Evolutionary conservation across 176 grass and related monocot species (phyloP).

Genomic region (Alopecurus myosuroides): DNA sequence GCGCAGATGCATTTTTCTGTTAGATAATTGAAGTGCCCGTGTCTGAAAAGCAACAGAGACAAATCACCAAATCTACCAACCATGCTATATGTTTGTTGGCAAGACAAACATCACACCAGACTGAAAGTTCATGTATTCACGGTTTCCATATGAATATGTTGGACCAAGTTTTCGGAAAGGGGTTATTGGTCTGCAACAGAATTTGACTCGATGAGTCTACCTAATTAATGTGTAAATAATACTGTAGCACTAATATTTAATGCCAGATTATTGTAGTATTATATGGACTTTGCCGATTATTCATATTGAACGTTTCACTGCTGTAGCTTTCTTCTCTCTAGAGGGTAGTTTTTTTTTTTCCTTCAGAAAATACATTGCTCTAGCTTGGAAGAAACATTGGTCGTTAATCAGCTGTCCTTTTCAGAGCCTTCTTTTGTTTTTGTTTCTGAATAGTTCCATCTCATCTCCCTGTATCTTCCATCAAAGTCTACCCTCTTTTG

Average conservation of each 20-base stretch:
- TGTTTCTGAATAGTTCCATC: neutral
- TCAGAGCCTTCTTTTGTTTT: neutral
- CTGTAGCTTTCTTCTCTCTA: neutral
- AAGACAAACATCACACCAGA: slow-evolving; percentile 1
- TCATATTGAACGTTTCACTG: neutral
- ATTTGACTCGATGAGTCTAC: neutral
- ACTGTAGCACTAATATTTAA: too few species aligned
- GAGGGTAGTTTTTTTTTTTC: neutral
- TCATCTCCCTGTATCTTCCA: neutral
- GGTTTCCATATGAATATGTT: neutral
- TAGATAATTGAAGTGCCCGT: neutral
- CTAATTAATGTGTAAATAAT: neutral
- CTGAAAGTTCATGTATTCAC: slow-evolving; percentile 4
- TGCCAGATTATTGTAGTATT: neutral
- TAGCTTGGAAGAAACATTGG: neutral
- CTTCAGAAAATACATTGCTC: neutral
- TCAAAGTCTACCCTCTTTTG: neutral
- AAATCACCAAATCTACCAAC: slow-evolving; percentile 22
- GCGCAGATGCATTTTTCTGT: neutral
- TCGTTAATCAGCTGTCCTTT: neutral
- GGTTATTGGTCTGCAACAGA: neutral
- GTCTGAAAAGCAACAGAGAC: slow-evolving; percentile 17
- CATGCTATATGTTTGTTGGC: neutral
- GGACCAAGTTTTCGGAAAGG: neutral
- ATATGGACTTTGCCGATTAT: neutral